A percentile compares a stretch with the other conserved stretches of the same genome.
phyloP scores from a whole-genome alignment of 1,284 basidiomycete genomes.

The Austropuccinia psidii region DNA sequence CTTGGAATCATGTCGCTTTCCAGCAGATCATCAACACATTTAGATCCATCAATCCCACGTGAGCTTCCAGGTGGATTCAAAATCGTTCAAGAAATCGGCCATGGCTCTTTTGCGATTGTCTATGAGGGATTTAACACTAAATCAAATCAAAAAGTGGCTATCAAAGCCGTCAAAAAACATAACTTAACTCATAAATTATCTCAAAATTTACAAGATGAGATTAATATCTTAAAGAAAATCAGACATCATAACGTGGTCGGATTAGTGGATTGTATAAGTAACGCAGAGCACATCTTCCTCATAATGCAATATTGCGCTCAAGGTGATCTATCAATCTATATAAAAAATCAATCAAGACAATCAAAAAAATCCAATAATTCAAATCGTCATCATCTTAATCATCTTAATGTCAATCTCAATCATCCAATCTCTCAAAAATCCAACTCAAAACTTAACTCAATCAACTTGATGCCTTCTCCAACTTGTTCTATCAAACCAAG shows the following conservation, averaged over 20 bases:
- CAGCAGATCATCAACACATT: no score
- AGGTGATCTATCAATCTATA: slow-evolving; percentile 90
- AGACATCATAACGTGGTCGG: slow-evolving; percentile 89
- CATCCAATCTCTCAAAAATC: slow-evolving; percentile 13
- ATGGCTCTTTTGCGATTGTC: slow-evolving; percentile 90
- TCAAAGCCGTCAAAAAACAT: slow-evolving; percentile 87
- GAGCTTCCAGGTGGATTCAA: slow-evolving; percentile 51
- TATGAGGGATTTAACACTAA: slow-evolving; percentile 71
- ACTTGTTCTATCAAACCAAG: no score
- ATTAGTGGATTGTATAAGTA: slow-evolving; percentile 83
- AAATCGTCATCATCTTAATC: background rate
- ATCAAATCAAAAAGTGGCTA: slow-evolving; percentile 60
- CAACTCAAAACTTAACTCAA: slow-evolving; percentile 27
- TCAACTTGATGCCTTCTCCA: no score
- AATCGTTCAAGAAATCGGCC: slow-evolving; percentile 54
- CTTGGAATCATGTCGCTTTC: no score
- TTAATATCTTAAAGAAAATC: slow-evolving; percentile 88
- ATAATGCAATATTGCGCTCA: slow-evolving; percentile 97
- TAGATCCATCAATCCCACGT: background rate
- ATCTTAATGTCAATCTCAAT: no score
- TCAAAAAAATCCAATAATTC: slow-evolving; percentile 52
- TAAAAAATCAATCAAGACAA: slow-evolving; percentile 86
- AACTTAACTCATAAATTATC: slow-evolving; percentile 86
- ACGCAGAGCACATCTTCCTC: slow-evolving; percentile 87
- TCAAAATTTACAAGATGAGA: slow-evolving; percentile 95